Evolutionary conservation across 2,329 filamentous ascomycete species (phyloP).

Genomic region (Alternaria hordeiaustralica): DNA sequence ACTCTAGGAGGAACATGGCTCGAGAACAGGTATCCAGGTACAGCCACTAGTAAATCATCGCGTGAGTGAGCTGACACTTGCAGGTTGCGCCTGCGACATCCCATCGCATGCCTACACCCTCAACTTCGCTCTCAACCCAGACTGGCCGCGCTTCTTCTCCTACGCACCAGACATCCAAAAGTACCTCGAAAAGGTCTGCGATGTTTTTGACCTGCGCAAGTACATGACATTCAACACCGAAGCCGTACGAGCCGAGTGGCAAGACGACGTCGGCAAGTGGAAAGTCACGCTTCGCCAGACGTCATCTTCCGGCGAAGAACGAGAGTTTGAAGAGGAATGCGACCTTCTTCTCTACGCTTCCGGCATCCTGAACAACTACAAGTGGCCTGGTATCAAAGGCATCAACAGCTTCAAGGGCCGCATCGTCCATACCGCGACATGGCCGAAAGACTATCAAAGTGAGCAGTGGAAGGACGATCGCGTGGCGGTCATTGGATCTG

Average conservation of each 20-base stretch:
- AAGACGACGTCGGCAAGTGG: constrained; percentile 59
- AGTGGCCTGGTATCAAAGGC: constrained; percentile 49
- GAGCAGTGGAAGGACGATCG: constrained; percentile 51
- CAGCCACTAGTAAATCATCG: neutral
- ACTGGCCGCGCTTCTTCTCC: constrained; percentile 58
- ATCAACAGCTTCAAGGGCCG: constrained; percentile 56
- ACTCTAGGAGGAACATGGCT: constrained; percentile 56
- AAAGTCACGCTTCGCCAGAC: constrained; percentile 56
- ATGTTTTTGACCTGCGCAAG: constrained; percentile 57
- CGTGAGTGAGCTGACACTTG: neutral
- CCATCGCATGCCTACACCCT: constrained; percentile 55
- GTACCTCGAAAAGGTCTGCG: constrained; percentile 58
- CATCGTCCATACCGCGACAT: constrained; percentile 53
- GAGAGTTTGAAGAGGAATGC: constrained; percentile 53
- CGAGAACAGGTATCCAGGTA: constrained; percentile 51
- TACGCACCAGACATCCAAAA: constrained; percentile 56
- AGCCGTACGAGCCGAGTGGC: constrained; percentile 57
- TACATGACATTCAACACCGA: constrained; percentile 61
- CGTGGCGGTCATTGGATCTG: constrained; percentile 55
- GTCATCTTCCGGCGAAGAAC: constrained; percentile 37
- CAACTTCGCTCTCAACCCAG: constrained; percentile 54
- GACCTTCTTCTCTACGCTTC: constrained; percentile 54
- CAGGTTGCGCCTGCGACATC: constrained; percentile 54
- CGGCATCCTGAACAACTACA: constrained; percentile 52
- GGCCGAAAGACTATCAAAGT: constrained; percentile 54